Base-by-base conservation (phyloP, 495 filamentous ascomycete genomes). In the Bathelium albidoporum region DNA sequence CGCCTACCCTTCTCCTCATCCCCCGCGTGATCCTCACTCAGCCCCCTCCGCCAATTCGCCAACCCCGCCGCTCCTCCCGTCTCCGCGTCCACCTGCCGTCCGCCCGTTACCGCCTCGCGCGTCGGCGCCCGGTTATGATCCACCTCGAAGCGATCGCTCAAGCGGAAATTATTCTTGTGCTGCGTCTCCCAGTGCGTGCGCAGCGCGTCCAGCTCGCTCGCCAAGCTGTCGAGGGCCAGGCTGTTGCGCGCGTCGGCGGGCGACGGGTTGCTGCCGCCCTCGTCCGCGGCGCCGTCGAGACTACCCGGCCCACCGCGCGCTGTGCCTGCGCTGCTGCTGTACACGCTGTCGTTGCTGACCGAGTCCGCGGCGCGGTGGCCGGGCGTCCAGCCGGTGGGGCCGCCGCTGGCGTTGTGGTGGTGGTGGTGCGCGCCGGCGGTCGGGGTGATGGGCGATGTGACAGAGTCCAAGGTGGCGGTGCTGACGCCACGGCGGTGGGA, bases 111-210 rank as follows among this genome's bases (percentile, higher is more conserved):
- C 75, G 4, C 78, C 80, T 22, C 82, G 76, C 28, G 68, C 71
- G 26, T 76, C 76, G 80, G 84, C 14, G 80, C 76, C 28, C n/a
- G n/a, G n/a, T 82, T 83, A 26, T 82, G 79, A 65, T 96, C 92
- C 65, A 94, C 88, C 70, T 96, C 93, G 69, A 95, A 93, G 16
- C 83, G 78, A 67, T 85, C 92, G 73, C 89, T 93, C 52, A 95
- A 78, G 18, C 93, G 86, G n/a, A n/a, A n/a, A 72, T 97, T 96
- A 66, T 88, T 93, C 74, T 92, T 92, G 75, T 92, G 96, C 44
- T 91, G 96, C 53, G 87, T 87, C 74, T 97, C 92, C 93, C 95
- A 97, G 64, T 96, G 94, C 34, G 78, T 86, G 34, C 93, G 86
- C 43, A 97, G 80, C 20, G 87, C 83, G 62, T 98, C 94, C 3